These are phyloP conservation scores for Pyracantha coccinea DNA, from an alignment of 331 rosid species.

Conservation along the genomic window DNA sequence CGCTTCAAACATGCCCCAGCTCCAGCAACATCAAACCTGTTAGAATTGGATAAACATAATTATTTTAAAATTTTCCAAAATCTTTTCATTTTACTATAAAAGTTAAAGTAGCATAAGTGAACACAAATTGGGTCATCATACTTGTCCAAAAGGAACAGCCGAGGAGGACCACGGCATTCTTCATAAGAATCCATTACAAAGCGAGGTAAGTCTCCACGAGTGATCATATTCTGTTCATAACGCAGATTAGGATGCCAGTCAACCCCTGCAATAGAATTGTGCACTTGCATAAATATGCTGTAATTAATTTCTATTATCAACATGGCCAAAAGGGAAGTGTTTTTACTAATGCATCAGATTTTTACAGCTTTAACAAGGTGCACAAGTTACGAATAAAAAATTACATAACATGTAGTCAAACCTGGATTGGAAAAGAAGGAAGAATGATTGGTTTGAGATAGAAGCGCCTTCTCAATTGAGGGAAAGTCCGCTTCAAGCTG, in stretches of 20 bases:
- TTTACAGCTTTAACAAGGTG: neutral
- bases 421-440: constrained; percentile 63
- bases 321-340: neutral
- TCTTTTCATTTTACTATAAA: constrained; percentile 6
- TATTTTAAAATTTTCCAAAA: neutral
- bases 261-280: constrained; percentile 51
- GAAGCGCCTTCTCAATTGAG: constrained; percentile 70
- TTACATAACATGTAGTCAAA: constrained; percentile 22
- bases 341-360: neutral
- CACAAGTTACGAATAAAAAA: constrained; percentile 4
- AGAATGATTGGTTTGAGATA: constrained; percentile 59
- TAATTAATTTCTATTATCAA: neutral
- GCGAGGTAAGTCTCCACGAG: constrained; percentile 85
- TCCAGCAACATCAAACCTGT: constrained; percentile 96
- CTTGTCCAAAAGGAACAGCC: constrained; percentile 91
- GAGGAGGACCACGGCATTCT: constrained; percentile 92
- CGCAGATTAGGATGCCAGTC: constrained; percentile 86
- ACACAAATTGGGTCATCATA: constrained; percentile 26
- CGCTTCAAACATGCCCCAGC: constrained; percentile 98
- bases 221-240: constrained; percentile 53
- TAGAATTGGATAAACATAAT: constrained; percentile 13
- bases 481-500: constrained; percentile 98
- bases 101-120: constrained; percentile 1
- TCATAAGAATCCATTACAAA: constrained; percentile 96
- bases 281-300: neutral